phyloP scores from a whole-genome alignment of 805 yeast genomes.

The Monosporozyma siamensis region DNA sequence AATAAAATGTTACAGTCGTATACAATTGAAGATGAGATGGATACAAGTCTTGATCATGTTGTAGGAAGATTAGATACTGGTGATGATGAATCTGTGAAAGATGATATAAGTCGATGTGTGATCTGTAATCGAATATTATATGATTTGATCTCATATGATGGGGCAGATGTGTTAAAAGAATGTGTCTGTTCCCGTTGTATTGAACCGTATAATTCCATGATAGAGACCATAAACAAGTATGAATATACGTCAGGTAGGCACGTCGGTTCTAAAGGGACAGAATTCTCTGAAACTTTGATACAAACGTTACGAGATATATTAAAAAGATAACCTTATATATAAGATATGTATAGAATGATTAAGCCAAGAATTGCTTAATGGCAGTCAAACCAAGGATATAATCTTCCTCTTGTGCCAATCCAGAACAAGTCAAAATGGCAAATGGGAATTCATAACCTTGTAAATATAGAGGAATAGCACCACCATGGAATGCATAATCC shows the following conservation, averaged over 20 bases:
- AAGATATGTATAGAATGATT: constrained; percentile 14
- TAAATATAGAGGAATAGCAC: constrained; percentile 43
- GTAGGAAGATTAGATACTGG: neutral
- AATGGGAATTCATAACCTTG: constrained; percentile 28
- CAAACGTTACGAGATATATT: constrained; percentile 23
- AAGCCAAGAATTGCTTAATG: constrained; percentile 10
- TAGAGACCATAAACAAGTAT: neutral
- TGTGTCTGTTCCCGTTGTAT: neutral
- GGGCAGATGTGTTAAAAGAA: neutral
- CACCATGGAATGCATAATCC: constrained; percentile 48
- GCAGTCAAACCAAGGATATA: constrained; percentile 36
- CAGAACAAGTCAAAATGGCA: constrained; percentile 47
- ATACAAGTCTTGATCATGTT: neutral
- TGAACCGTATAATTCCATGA: neutral
- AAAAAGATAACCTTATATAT: constrained; percentile 33
- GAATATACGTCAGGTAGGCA: neutral
- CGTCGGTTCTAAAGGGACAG: neutral
- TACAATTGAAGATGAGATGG: neutral
- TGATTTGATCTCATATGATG: neutral
- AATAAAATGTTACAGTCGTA: neutral
- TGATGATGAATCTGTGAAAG: no score
- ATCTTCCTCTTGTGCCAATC: constrained; percentile 47
- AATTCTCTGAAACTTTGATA: constrained; percentile 2
- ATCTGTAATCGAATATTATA: neutral
- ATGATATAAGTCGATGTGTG: neutral